Evolutionary conservation across 768 basidiomycete species (phyloP).

Genomic region (Tubosaeta brunneosetosa): DNA sequence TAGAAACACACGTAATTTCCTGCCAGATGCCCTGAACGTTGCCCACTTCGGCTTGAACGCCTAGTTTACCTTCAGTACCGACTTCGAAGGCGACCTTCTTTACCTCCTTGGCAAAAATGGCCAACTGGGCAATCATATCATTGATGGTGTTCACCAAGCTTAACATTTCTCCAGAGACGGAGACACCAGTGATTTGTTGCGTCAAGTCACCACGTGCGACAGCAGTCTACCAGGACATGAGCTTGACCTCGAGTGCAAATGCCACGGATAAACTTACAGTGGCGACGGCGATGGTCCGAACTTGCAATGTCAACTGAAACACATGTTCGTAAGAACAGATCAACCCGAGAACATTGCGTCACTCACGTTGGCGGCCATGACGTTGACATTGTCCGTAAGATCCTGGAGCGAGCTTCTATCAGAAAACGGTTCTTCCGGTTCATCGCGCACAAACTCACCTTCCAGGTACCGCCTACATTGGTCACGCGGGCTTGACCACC

Average conservation of each 20-base stretch:
- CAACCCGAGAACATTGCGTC: not conserved
- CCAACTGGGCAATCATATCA: conserved; percentile 69
- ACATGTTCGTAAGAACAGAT: conserved; percentile 2
- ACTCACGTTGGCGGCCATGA: conserved; percentile 89
- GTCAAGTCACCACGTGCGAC: conserved; percentile 93
- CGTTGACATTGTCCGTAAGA: conserved; percentile 92
- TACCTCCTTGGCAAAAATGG: conserved; percentile 72
- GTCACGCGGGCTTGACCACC: conserved; percentile 93
- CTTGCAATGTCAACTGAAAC: conserved; percentile 80
- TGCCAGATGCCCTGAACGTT: conserved; percentile 98
- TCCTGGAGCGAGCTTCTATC: conserved; percentile 39
- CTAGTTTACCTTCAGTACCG: conserved; percentile 97
- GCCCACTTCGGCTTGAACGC: conserved; percentile 95
- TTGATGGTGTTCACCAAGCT: conserved; percentile 97
- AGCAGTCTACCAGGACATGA: conserved; percentile 53
- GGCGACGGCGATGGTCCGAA: conserved; percentile 87
- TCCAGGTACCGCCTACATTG: conserved; percentile 96
- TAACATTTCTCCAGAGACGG: conserved; percentile 95
- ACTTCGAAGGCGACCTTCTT: conserved; percentile 97
- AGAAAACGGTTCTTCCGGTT: not conserved
- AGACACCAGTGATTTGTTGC: conserved; percentile 88
- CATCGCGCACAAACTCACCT: conserved; percentile 34
- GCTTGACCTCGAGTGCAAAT: not conserved
- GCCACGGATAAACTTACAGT: conserved; percentile 50
- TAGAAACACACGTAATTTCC: conserved; percentile 81